Conservation (phyloP, 176 grass and related monocot genomes). For the Saccharum spontaneum region DNA sequence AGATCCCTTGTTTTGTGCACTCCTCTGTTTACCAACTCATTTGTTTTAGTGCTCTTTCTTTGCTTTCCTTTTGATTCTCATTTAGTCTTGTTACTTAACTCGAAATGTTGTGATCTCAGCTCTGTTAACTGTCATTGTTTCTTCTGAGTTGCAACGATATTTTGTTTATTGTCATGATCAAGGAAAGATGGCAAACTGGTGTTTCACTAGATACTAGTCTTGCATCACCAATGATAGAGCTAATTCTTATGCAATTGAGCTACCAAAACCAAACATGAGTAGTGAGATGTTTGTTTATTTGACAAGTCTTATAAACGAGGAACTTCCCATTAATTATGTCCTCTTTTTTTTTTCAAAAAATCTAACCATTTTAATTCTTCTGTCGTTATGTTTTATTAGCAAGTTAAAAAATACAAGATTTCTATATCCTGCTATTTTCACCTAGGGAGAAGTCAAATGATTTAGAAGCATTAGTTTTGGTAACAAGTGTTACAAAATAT, state of each 20-base stretch:
- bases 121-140: neutral
- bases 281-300: neutral
- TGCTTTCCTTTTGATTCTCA: neutral
- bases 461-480: neutral
- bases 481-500: neutral
- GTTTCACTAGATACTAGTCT: neutral
- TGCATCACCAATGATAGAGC: neutral
- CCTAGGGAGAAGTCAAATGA: no score
- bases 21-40: neutral
- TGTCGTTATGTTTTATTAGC: neutral
- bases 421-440: neutral
- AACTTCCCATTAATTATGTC: neutral
- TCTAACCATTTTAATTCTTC: neutral
- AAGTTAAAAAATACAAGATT: neutral
- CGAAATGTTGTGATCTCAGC: neutral
- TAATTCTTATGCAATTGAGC: neutral
- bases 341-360: neutral
- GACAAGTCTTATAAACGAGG: neutral
- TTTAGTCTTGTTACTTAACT: neutral
- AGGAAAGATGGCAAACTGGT: neutral
- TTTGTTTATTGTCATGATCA: neutral
- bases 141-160: neutral
- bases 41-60: neutral
- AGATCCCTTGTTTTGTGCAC: conserved; percentile 16
- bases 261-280: conserved; percentile 3